Base-by-base conservation (phyloP, 2,329 filamentous ascomycete genomes). In the Microcyclosporella mali region DNA sequence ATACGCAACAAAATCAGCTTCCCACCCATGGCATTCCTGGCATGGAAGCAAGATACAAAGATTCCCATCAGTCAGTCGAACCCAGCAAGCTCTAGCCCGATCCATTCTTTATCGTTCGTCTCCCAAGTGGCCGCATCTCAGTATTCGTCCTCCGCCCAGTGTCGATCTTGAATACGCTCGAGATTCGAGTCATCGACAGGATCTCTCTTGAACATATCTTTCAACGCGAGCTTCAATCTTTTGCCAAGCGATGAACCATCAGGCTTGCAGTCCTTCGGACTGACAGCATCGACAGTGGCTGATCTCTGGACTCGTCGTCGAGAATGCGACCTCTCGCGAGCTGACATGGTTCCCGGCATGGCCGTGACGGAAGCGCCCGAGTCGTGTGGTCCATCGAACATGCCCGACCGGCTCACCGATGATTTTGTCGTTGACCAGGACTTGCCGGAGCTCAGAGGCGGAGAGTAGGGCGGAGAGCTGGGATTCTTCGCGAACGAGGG, bases 121-220 rank as follows among this genome's bases (percentile, higher is more conserved):
- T 2, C 8, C 2, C 33, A 10, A 37, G 32, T 6, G 16, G 4
- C 50, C 39, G n/a, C n/a, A n/a, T 9, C 21, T 25, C 21, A 25
- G 9, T 25, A 52, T 38, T 41, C 46, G 14, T 61, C 56, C 6
- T 62, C 59, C 7, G 59, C 53, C 59, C 59, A 62, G 32, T 62
- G 59, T 8, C 51, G 45, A 33, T 58, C 56, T 0, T 46, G 48
- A 11, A 62, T 58, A 4, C 41, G 43, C 32, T 57, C 56, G 11
- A 52, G 53, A 2, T 52, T 33, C 6, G 37, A 42, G 11, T 59
- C 51, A 21, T 61, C 53, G 6, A 59, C 38, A 1, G 51, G 48
- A 2, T 56, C 47, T 15, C 44, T 45, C 17, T 49, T 53, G 46
- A 62, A 62, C 10, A 60, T 51, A 6, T 49, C 52, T 21, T 47